Base-by-base conservation (phyloP, 805 yeast species). In the Pichia rugopelliculosa region DNA sequence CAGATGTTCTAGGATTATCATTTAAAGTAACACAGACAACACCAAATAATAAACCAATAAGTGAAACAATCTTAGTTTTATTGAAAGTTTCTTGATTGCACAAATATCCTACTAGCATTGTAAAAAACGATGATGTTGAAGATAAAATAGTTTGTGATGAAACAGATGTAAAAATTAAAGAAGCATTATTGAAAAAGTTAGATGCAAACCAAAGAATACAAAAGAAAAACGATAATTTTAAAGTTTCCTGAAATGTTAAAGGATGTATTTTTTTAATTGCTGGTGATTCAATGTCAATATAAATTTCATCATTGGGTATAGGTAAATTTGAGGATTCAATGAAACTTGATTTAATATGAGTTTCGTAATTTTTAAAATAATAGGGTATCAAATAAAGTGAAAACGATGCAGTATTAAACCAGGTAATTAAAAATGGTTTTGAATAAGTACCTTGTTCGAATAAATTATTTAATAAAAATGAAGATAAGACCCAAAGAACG, bases 101-200 rank as follows among this genome's bases (percentile, higher is more conserved):
- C 23, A 85, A 53, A 46, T 82, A 78, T 1, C 98, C 98, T 9
- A 91, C 75, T 1, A 90, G 56, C 36, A 93, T 73, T 0, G 99
- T 93, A 76, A 93, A 93, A 61, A 93, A 89, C 8, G 96, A 86
- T 6, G 95, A 84, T 0, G 98, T 90, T 34, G 96, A 85, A 17
- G 96, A 85, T 36, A 93, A 67, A 22, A 93, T 91, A 3, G 98
- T 93, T 59, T 95, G 97, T 13, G 93, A 84, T 2, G 96, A 95
- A 20, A 93, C 99, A 12, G 90, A 82, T 0, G 99, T 93, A 64
- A 84, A 93, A 22, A 84, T 76, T 45, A 93, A 71, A 20, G 95
- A 82, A 0, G 96, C 87, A 65, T 93, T 93, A 27, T 93, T 88
- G 47, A 87, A 83, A 53, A 90, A 73, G 64, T 93, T 93, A 3